phyloP scores from a whole-genome alignment of 2,329 filamentous ascomycete species.

The Tolypocladium tundrense region DNA sequence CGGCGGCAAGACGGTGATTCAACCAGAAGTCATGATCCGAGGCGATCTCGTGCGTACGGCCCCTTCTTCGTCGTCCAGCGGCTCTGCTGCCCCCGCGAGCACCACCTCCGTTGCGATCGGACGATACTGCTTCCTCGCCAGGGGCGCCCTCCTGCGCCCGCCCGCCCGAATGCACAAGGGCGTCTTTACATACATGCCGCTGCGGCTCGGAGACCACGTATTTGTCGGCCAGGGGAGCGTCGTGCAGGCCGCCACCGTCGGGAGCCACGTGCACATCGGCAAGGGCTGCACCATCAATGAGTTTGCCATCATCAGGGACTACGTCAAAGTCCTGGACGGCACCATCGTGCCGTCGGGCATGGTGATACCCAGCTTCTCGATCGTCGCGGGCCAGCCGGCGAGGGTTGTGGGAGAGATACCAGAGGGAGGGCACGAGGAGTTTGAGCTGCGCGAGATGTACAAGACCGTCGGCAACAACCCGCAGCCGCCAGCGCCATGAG shows the following conservation, averaged over 20 bases:
- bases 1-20: slow-evolving; percentile 90
- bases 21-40: slow-evolving; percentile 87
- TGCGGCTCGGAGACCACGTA: slow-evolving; percentile 90
- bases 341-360: slow-evolving; percentile 77
- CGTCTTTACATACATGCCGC: slow-evolving; percentile 69
- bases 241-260: slow-evolving; percentile 74
- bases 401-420: slow-evolving; percentile 72
- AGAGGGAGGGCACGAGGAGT: slow-evolving; percentile 56
- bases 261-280: slow-evolving; percentile 80
- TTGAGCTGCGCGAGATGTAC: slow-evolving; percentile 55
- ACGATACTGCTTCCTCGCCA: slow-evolving; percentile 80
- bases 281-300: slow-evolving; percentile 67
- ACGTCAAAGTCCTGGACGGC: slow-evolving; percentile 76
- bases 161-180: slow-evolving; percentile 77
- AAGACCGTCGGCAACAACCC: slow-evolving; percentile 52
- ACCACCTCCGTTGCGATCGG: slow-evolving; percentile 76
- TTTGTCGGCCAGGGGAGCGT: slow-evolving; percentile 70
- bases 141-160: slow-evolving; percentile 68
- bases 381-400: slow-evolving; percentile 78
- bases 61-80: slow-evolving; percentile 26
- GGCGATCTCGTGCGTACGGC: slow-evolving; percentile 67
- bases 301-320: slow-evolving; percentile 89
- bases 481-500: slow-evolving; percentile 19
- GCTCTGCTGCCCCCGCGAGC: slow-evolving; percentile 31
- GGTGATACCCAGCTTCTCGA: slow-evolving; percentile 84